Base-by-base conservation (phyloP, 331 rosid genomes). In the Quercus tomentella region DNA sequence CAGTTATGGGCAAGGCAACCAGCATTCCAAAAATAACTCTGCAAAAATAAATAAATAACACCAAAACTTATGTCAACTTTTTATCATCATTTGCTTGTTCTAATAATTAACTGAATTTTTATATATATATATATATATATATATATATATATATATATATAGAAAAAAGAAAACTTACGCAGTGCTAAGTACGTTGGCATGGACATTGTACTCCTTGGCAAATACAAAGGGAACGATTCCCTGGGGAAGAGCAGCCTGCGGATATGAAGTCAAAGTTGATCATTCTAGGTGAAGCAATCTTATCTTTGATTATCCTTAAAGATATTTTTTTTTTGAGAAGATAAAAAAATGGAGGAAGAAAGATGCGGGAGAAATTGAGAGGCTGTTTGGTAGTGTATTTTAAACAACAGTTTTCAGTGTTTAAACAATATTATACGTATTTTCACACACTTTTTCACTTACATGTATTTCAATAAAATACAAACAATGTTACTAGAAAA, bases 11-110 rank as follows among this genome's bases (percentile, higher is more conserved):
- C 89, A 95, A 87, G 25, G 99, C 99, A 73, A 93, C 3, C 70
- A 95, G 85, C 99, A 95, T 95, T 70, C 99, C 99, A 78, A 95
- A 95, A 78, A 95, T 95, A 73, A 95, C 99, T 87, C 99, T 95
- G 96, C 89, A 87, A 72, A 49, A 60, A 22, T 7, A 21, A 57
- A 57, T 0, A 58, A 58, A 65, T 15, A 63, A 76, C 6, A 73
- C 18, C 60, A 73, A 35, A n/a, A 7, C 20, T 20, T 35, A 58
- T 35, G 16, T 20, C 9, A 7, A 25, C n/a, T 74, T 6, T 33
- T 69, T 62, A 33, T 73, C 23, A 77, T n/a, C 4, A 7, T 28
- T 20, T n/a, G 15, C 5, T 17, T 1, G 25, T 18, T 70, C 49
- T 8, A 8, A 4, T 21, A 2, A 41, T 4, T 56, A 41, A 9